Conservation (phyloP, 352 stramenopile species). For the Poterioochromonas sp. region DNA sequence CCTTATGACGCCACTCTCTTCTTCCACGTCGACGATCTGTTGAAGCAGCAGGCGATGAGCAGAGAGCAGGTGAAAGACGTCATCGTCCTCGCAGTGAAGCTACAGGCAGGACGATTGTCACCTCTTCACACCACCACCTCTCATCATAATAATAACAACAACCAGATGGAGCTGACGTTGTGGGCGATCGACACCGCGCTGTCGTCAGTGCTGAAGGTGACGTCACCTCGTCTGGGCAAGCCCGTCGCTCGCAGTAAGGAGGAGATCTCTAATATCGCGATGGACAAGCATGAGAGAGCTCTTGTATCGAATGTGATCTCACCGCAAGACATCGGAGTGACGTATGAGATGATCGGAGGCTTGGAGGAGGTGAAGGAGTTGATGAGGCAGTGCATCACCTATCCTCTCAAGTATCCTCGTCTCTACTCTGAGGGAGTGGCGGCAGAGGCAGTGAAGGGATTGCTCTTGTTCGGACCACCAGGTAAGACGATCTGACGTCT, state of each 20-base stretch:
- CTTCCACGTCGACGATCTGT: not conserved
- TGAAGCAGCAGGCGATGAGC: not conserved
- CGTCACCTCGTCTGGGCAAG: not conserved
- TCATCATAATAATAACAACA: not conserved
- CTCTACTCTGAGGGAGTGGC: constrained; percentile 61
- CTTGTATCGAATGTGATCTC: constrained; percentile 58
- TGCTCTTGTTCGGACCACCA: constrained; percentile 66
- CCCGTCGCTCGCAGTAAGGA: not conserved
- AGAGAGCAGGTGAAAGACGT: not conserved
- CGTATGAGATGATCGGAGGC: constrained; percentile 74
- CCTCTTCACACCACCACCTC: not conserved
- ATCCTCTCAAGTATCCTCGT: constrained; percentile 56
- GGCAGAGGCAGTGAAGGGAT: constrained; percentile 67
- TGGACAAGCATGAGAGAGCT: constrained; percentile 63
- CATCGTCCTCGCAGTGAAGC: not conserved
- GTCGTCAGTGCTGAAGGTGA: not conserved
- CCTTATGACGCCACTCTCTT: not conserved
- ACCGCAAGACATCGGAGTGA: constrained; percentile 71
- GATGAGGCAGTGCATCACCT: constrained; percentile 71
- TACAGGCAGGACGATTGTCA: not conserved
- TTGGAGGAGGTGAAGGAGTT: constrained; percentile 70
- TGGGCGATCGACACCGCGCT: not conserved
- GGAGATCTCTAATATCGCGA: not conserved
- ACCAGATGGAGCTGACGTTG: not conserved
- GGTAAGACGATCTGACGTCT: constrained; percentile 48